Conservation (phyloP, 768 basidiomycete genomes). For the Boletus rubroflammeus region DNA sequence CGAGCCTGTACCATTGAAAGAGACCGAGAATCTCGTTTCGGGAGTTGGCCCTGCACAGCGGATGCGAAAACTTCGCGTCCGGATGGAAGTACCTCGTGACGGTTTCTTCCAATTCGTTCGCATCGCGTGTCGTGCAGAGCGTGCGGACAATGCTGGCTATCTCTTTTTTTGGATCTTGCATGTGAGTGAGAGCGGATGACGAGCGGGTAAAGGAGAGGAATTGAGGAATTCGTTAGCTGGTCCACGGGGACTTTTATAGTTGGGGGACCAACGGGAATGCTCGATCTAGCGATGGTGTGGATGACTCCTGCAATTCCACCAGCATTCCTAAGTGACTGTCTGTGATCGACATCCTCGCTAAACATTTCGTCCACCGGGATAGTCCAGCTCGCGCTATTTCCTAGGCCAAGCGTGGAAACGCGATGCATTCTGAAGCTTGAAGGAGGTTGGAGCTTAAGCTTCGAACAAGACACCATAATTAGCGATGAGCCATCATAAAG, state of each 20-base stretch:
- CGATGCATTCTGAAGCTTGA: not conserved
- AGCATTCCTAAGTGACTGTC: constrained; percentile 5
- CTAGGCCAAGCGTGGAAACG: not conserved
- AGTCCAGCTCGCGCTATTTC: not conserved
- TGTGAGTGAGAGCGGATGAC: constrained; percentile 19
- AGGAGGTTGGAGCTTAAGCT: not conserved
- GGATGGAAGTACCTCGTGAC: constrained; percentile 48
- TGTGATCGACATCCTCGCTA: not conserved
- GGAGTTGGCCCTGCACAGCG: constrained; percentile 53
- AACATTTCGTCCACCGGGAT: not conserved
- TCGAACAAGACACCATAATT: not conserved
- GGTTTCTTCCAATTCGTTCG: constrained; percentile 46
- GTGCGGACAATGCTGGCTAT: constrained; percentile 42
- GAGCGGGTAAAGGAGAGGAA: not conserved
- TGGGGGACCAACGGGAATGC: constrained; percentile 1
- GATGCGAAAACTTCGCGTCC: constrained; percentile 58
- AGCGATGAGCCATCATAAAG: not conserved
- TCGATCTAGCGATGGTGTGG: not conserved
- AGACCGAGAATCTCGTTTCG: constrained; percentile 49
- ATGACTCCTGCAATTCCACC: not conserved
- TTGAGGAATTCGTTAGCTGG: not conserved
- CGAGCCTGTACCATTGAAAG: constrained; percentile 66
- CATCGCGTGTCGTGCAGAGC: constrained; percentile 46
- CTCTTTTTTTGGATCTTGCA: constrained; percentile 57
- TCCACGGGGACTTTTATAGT: constrained; percentile 13